Base-by-base conservation (phyloP, 2,329 filamentous ascomycete species). In the Pezicula rhizophila region DNA sequence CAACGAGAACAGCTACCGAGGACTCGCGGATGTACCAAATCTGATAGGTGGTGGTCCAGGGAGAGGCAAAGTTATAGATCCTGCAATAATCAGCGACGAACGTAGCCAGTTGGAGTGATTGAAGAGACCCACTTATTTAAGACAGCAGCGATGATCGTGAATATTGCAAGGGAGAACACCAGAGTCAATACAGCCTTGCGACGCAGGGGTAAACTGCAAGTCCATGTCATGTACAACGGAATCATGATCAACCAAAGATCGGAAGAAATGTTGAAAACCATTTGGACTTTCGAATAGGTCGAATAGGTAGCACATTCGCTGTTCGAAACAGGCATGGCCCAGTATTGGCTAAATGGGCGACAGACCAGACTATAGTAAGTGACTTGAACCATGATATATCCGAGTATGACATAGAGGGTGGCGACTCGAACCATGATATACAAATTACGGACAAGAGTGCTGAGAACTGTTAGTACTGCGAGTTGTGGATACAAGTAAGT, bases 221-320 rank as follows among this genome's bases (percentile, higher is more conserved):
- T 70, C n/a, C 56, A 57, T 0, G 72, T 66, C 2, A 81, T 65
- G 23, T 82, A 67, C 17, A 74, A 57, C 1, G 77, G 77, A 53
- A 82, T 70, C 1, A 77, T 74, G 12, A 83, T 72, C 52, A 83
- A 78, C 61, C 75, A 69, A 2, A 80, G 23, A 51, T 83, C 79
- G 18, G 77, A 80, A 2, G 74, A 73, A 41, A 82, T 74, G 54
- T 83, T 82, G 58, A 82, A 72, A 3, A 70, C 66, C 12, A 76
- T 73, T 51, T 82, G 79, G 8, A 77, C 73, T 44, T 80, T 78
- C 12, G 78, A 72, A 55, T 80, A 80, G 55, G 78, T 69, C 18
- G 73, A 69, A 3, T 76, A 73, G 0, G 77, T 77, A 1, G 77
- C 75, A 57, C 78, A 82, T 67, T 82, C 76, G 2, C 68, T 68